phyloP scores from a whole-genome alignment of 2,329 filamentous ascomycete genomes.

The Aaosphaeria arxii region DNA sequence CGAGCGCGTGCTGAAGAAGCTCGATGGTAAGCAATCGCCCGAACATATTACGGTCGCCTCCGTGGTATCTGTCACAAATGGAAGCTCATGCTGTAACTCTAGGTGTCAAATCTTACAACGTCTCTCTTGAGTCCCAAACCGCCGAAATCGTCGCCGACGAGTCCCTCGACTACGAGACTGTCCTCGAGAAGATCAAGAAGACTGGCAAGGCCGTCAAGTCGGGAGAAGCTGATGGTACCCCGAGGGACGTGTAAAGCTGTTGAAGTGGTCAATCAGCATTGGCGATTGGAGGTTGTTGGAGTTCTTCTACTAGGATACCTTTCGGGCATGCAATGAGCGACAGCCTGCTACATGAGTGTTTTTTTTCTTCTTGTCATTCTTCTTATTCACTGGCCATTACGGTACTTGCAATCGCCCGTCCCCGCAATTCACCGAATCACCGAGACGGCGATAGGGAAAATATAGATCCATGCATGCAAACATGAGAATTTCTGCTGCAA shows the following conservation, averaged over 20 bases:
- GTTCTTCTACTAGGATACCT: too few species aligned
- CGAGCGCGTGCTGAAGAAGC: constrained; percentile 86
- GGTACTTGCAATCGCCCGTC: too few species aligned
- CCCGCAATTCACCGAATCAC: too few species aligned
- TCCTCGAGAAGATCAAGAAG: constrained; percentile 87
- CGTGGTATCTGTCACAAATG: not conserved
- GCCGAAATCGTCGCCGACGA: constrained; percentile 72
- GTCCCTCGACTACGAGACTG: constrained; percentile 71
- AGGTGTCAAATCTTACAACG: constrained; percentile 86
- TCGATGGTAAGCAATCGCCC: constrained; percentile 68
- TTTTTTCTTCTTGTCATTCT: too few species aligned
- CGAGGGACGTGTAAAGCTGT: constrained; percentile 22
- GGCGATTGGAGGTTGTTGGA: too few species aligned
- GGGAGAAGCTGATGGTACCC: constrained; percentile 64
- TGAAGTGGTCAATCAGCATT: not conserved
- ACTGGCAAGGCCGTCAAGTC: constrained; percentile 89
- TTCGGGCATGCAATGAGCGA: too few species aligned
- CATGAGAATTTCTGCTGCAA: too few species aligned
- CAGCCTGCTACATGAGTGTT: too few species aligned
- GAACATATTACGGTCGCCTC: not conserved
- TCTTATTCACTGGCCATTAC: too few species aligned
- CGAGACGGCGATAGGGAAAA: too few species aligned
- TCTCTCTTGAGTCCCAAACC: constrained; percentile 81
- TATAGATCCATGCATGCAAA: too few species aligned
- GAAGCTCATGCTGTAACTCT: constrained; percentile 1